A percentile compares a stretch with the other conserved stretches of the same genome.
These are phyloP conservation scores for Hyaloscypha variabilis DNA, from an alignment of 495 filamentous ascomycete species.

Conservation along the genomic window DNA sequence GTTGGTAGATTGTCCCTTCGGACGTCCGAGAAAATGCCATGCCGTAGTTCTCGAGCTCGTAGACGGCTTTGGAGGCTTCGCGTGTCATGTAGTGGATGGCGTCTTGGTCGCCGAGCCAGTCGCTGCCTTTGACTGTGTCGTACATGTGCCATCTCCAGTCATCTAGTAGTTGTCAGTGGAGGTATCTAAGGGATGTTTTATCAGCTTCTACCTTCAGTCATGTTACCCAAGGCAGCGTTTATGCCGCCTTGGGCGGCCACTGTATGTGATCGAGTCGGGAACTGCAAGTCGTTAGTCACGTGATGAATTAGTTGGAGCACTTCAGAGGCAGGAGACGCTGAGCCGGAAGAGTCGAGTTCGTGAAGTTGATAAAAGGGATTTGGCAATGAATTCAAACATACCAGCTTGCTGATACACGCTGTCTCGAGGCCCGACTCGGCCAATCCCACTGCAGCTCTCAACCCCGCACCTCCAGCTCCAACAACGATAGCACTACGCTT, in stretches of 20 bases:
- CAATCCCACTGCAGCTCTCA: slow-evolving; percentile 32
- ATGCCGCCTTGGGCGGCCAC: slow-evolving; percentile 34
- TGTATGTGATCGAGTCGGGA: slow-evolving; percentile 31
- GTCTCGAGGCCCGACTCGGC: slow-evolving; percentile 30
- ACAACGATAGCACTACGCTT: slow-evolving; percentile 30
- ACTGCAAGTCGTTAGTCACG: slow-evolving; percentile 15
- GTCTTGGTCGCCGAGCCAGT: slow-evolving; percentile 35
- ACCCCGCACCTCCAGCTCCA: slow-evolving; percentile 31
- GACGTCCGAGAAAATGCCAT: slow-evolving; percentile 30
- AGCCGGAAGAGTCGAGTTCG: not conserved
- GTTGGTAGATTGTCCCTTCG: slow-evolving; percentile 31
- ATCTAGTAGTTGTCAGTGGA: slow-evolving; percentile 16
- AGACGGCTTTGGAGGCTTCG: slow-evolving; percentile 27
- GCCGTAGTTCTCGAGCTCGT: slow-evolving; percentile 34
- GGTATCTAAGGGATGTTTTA: not conserved
- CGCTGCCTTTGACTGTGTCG: slow-evolving; percentile 33
- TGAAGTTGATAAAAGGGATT: not conserved
- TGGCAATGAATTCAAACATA: slow-evolving; percentile 3
- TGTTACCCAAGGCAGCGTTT: slow-evolving; percentile 33
- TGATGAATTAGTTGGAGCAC: not conserved
- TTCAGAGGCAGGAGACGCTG: not conserved
- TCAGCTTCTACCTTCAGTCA: slow-evolving; percentile 26
- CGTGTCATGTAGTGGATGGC: slow-evolving; percentile 35
- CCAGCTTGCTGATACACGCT: slow-evolving; percentile 32
- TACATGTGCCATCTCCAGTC: slow-evolving; percentile 35